phyloP scores from a whole-genome alignment of 352 stramenopile genomes.

The Pythium phragmiticola region DNA sequence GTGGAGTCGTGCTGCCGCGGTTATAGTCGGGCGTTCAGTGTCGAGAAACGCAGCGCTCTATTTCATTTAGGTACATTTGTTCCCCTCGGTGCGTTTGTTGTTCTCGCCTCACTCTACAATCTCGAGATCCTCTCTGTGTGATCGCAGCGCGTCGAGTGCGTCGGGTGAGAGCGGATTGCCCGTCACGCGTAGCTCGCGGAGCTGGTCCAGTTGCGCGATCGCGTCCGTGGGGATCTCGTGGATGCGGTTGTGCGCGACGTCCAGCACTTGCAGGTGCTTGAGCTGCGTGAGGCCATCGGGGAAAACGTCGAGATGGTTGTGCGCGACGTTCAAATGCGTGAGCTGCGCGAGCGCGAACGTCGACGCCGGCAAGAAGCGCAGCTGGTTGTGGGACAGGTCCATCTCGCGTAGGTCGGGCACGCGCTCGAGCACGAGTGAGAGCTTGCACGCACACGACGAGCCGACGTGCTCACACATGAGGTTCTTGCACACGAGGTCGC shows the following conservation, averaged over 20 bases:
- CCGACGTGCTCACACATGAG: constrained; percentile 92
- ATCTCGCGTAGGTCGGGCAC: constrained; percentile 62
- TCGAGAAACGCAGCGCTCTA: not conserved
- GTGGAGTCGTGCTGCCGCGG: constrained; percentile 50
- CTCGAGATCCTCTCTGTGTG: constrained; percentile 32
- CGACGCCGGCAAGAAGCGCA: constrained; percentile 71
- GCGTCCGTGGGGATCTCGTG: constrained; percentile 37
- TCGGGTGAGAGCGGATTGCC: constrained; percentile 45
- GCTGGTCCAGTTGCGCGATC: constrained; percentile 36
- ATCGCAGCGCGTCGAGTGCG: constrained; percentile 25
- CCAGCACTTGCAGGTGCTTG: constrained; percentile 55
- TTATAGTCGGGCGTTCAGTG: constrained; percentile 27
- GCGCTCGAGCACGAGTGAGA: constrained; percentile 77
- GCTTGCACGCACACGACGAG: constrained; percentile 78
- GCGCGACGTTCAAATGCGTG: constrained; percentile 51
- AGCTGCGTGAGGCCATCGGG: constrained; percentile 46
- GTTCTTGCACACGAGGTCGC: constrained; percentile 90
- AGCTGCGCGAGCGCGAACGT: constrained; percentile 72
- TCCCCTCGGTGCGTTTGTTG: not conserved
- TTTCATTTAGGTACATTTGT: not conserved
- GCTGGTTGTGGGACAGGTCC: constrained; percentile 75
- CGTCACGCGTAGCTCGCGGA: constrained; percentile 41
- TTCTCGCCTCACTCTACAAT: constrained; percentile 23
- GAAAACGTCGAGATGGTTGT: constrained; percentile 63
- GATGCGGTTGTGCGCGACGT: constrained; percentile 59